Evolutionary conservation across 306 rosid genomes (phyloP).

Genomic region (Ormosia semicastrata): DNA sequence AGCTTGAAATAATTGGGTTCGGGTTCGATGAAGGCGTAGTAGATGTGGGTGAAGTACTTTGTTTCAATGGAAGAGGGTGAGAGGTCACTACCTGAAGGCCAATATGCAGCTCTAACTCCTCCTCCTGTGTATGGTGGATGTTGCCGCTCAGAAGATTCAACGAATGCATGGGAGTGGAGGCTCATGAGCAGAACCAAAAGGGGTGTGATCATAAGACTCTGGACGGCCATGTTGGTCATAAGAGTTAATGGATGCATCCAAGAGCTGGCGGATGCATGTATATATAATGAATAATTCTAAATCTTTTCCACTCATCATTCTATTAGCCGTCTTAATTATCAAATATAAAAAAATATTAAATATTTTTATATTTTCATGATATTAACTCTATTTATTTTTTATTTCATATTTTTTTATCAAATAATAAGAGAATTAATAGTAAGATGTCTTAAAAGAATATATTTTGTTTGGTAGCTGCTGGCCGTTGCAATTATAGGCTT

Average conservation of each 20-base stretch:
- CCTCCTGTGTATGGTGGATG: conserved; percentile 1
- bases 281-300: not conserved
- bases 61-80: conserved; percentile 53
- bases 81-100: conserved; percentile 49
- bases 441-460: too few species aligned
- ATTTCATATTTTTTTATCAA: too few species aligned
- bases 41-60: conserved; percentile 70
- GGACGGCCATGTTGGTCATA: conserved; percentile 21
- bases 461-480: not conserved
- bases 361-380: too few species aligned
- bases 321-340: too few species aligned
- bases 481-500: not conserved
- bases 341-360: too few species aligned
- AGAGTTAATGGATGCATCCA: not conserved
- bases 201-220: not conserved
- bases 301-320: too few species aligned
- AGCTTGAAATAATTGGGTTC: conserved; percentile 44
- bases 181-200: conserved; percentile 28
- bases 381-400: too few species aligned
- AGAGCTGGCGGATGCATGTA: not conserved
- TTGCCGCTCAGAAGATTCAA: not conserved
- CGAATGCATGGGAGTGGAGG: not conserved
- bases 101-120: conserved; percentile 71
- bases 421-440: too few species aligned
- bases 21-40: conserved; percentile 63